These are phyloP conservation scores for Macrophomina phaseolina DNA, from an alignment of 2,329 filamentous ascomycete genomes.

Conservation along the genomic window DNA sequence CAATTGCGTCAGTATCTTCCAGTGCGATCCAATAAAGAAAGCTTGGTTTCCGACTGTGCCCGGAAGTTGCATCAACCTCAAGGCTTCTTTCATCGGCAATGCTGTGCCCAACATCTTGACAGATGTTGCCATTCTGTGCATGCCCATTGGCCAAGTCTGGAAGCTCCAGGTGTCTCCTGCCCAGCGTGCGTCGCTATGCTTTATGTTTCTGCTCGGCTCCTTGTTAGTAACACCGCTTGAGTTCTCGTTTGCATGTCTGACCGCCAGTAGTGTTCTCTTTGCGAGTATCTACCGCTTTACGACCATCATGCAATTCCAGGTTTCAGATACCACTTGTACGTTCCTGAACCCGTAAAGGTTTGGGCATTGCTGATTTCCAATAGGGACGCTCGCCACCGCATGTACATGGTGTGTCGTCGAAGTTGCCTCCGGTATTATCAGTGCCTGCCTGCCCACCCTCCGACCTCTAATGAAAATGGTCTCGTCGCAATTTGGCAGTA, in stretches of 20 bases:
- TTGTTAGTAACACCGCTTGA: conserved; percentile 41
- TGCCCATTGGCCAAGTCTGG: conserved; percentile 57
- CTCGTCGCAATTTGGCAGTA: conserved; percentile 29
- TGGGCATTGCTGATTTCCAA: not conserved
- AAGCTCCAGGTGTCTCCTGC: conserved; percentile 49
- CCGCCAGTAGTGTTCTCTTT: conserved; percentile 31
- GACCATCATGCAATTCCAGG: conserved; percentile 31
- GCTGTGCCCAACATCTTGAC: conserved; percentile 55
- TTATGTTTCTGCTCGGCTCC: conserved; percentile 54
- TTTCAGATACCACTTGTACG: conserved; percentile 28
- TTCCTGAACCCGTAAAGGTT: not conserved
- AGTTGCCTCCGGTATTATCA: conserved; percentile 31
- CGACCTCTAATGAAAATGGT: conserved; percentile 31
- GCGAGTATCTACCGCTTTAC: conserved; percentile 32
- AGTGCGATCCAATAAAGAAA: conserved; percentile 58
- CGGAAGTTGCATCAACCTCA: conserved; percentile 57
- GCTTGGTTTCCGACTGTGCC: conserved; percentile 55
- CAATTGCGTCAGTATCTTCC: conserved; percentile 59
- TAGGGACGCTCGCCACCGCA: conserved; percentile 28
- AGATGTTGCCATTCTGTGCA: conserved; percentile 53
- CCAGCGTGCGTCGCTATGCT: conserved; percentile 53
- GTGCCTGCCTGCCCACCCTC: conserved; percentile 31
- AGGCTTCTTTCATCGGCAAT: conserved; percentile 59
- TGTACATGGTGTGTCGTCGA: conserved; percentile 32
- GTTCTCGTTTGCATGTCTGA: conserved; percentile 1